These are phyloP conservation scores for Pseudopyricularia javanii DNA, from an alignment of 2,329 filamentous ascomycete species.

Conservation along the genomic window DNA sequence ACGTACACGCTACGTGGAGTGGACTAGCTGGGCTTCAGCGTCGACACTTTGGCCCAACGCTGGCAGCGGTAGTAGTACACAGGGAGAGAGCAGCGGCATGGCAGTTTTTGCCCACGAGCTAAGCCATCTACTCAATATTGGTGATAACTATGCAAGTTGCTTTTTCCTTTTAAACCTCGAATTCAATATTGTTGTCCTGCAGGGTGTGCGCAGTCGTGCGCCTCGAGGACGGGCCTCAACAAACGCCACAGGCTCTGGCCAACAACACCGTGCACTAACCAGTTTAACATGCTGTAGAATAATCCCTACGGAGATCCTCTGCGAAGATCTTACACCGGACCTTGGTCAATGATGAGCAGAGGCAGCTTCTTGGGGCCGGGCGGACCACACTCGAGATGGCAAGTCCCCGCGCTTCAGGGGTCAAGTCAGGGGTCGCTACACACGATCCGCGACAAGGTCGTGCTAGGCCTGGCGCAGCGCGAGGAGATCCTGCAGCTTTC, in stretches of 20 bases:
- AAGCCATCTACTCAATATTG: conserved; percentile 36
- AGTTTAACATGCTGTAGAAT: conserved; percentile 23
- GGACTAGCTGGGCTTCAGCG: conserved; percentile 39
- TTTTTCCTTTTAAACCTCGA: neutral
- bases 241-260: too few species aligned
- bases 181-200: too few species aligned
- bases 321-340: conserved; percentile 34
- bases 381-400: conserved; percentile 38
- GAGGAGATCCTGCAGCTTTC: conserved; percentile 30
- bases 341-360: conserved; percentile 38
- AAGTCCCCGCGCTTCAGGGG: conserved; percentile 35
- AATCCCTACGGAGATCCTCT: conserved; percentile 34
- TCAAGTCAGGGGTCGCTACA: conserved; percentile 36
- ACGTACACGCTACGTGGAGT: conserved; percentile 36
- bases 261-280: neutral
- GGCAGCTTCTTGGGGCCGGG: conserved; percentile 41
- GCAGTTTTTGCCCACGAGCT: conserved; percentile 40
- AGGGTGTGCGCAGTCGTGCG: too few species aligned
- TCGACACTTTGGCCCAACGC: conserved; percentile 41
- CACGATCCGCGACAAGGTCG: conserved; percentile 38
- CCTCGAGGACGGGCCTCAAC: too few species aligned
- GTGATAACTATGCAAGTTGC: conserved; percentile 26
- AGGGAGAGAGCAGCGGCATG: conserved; percentile 40
- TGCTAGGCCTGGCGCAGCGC: conserved; percentile 33
- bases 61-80: conserved; percentile 36